Conservation (phyloP, 768 basidiomycete species). For the Podaxis carcinomalis region DNA sequence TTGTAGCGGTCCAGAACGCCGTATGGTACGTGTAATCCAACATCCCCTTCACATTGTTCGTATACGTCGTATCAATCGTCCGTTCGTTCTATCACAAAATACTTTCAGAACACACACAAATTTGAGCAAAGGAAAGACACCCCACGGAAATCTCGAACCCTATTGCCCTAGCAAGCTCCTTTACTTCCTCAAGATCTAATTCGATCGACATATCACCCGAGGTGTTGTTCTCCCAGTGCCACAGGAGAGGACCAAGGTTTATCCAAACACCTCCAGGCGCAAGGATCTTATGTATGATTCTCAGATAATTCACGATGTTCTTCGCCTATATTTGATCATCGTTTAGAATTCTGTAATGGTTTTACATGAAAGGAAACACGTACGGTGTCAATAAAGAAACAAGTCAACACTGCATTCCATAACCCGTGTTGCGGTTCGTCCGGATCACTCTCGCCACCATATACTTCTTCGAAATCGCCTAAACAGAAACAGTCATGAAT, state of each 20-base stretch:
- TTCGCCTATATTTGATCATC: slow-evolving; percentile 56
- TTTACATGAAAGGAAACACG: slow-evolving; percentile 15
- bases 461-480: slow-evolving; percentile 94
- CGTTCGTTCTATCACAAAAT: slow-evolving; percentile 60
- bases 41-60: slow-evolving; percentile 77
- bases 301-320: slow-evolving; percentile 87
- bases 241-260: slow-evolving; percentile 88
- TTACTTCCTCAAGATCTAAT: slow-evolving; percentile 86
- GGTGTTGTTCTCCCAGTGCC: slow-evolving; percentile 93
- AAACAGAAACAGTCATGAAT: slow-evolving; percentile 5
- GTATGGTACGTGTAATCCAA: slow-evolving; percentile 81
- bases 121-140: slow-evolving; percentile 21
- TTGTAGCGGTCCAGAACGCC: slow-evolving; percentile 77
- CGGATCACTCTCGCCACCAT: slow-evolving; percentile 53
- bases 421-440: slow-evolving; percentile 66
- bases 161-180: slow-evolving; percentile 61
- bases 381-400: slow-evolving; percentile 97
- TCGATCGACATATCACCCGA: slow-evolving; percentile 82
- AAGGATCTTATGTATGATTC: slow-evolving; percentile 80
- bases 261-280: slow-evolving; percentile 90
- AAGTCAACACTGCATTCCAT: slow-evolving; percentile 91
- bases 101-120: background rate
- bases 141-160: slow-evolving; percentile 79
- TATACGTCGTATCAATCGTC: slow-evolving; percentile 81
- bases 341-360: background rate